These are phyloP conservation scores for Aspergillus aculeatus DNA, from an alignment of 2,329 filamentous ascomycete species.

Conservation along the genomic window DNA sequence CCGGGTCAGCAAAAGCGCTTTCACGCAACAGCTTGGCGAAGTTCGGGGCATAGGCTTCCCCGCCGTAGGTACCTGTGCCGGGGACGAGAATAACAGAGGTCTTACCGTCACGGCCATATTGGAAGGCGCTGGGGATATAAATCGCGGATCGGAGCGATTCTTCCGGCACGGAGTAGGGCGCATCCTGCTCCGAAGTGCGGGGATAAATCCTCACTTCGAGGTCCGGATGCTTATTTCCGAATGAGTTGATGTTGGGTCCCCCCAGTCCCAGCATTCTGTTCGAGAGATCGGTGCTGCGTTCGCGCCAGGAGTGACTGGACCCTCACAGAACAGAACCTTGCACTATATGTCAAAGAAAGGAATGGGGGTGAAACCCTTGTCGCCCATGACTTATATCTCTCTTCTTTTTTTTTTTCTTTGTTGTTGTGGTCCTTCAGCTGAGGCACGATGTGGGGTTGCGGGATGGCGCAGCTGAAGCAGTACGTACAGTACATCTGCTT, in stretches of 20 bases:
- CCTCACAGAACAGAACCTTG: neutral
- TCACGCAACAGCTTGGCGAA: slow-evolving; percentile 49
- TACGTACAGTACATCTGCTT: neutral
- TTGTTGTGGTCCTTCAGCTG: neutral
- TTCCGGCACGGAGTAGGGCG: slow-evolving; percentile 29
- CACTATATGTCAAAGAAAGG: neutral
- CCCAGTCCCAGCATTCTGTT: neutral
- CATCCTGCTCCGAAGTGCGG: neutral
- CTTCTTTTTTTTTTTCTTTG: neutral
- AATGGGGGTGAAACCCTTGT: neutral
- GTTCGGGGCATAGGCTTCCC: slow-evolving; percentile 46
- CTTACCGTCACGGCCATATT: slow-evolving; percentile 41
- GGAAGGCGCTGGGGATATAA: slow-evolving; percentile 52
- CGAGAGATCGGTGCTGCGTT: neutral
- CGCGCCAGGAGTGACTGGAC: neutral
- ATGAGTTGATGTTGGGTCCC: neutral
- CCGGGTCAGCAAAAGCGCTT: slow-evolving; percentile 46
- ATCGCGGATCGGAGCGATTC: slow-evolving; percentile 48
- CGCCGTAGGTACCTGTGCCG: slow-evolving; percentile 52
- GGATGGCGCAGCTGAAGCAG: neutral
- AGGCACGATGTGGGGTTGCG: neutral
- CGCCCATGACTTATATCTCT: too few species aligned
- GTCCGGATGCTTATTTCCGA: neutral
- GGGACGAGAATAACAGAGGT: slow-evolving; percentile 54
- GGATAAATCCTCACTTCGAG: neutral